Evolutionary conservation across 805 yeast genomes (phyloP).

Genomic region (Wickerhamiella kazuoi): DNA sequence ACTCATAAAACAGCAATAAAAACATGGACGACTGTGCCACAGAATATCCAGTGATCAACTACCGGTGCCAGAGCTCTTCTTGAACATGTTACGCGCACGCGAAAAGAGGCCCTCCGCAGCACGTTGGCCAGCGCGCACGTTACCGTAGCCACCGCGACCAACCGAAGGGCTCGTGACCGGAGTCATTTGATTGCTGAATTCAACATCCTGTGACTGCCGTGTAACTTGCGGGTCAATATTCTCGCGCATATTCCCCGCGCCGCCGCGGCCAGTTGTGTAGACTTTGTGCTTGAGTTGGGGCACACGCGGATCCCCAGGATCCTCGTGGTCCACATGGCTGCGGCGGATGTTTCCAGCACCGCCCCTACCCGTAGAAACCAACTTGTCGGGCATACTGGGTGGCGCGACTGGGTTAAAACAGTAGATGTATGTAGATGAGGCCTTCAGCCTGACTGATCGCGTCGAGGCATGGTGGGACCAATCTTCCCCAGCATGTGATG

Average conservation of each 20-base stretch:
- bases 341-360: constrained; percentile 55
- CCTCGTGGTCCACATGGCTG: constrained; percentile 31
- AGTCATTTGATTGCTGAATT: constrained; percentile 28
- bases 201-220: constrained; percentile 52
- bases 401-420: too few relatives aligned
- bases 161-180: constrained; percentile 23
- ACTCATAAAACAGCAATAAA: too few relatives aligned
- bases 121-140: constrained; percentile 28
- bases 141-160: constrained; percentile 55
- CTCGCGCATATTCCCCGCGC: constrained; percentile 56
- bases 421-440: too few relatives aligned
- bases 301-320: constrained; percentile 26
- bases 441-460: too few relatives aligned
- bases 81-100: constrained; percentile 31
- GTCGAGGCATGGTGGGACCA: too few relatives aligned
- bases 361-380: constrained; percentile 52
- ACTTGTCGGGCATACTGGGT: background rate
- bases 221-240: constrained; percentile 38
- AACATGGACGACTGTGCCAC: too few relatives aligned
- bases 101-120: constrained; percentile 22
- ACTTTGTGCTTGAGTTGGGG: constrained; percentile 34
- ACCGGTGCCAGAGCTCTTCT: too few relatives aligned
- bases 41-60: too few relatives aligned
- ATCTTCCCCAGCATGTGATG: too few relatives aligned
- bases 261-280: constrained; percentile 62